Percentiles rank a stretch among this genome's conserved stretches.
phyloP scores from a whole-genome alignment of 164 flowering plant genomes.

The Liquidambar formosana region DNA sequence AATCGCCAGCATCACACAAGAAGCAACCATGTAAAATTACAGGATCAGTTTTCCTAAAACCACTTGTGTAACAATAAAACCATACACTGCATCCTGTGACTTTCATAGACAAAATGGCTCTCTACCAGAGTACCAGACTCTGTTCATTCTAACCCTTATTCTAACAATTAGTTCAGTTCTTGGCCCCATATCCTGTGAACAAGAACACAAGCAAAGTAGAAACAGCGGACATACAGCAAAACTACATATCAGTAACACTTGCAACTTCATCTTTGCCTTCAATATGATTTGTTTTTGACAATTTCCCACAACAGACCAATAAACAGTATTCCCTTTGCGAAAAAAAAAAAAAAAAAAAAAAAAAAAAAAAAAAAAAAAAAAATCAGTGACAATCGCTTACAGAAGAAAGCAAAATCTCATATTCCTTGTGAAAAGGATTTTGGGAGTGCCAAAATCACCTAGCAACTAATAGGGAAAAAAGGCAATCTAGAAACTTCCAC shows the following conservation, averaged over 20 bases:
- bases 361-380: not conserved
- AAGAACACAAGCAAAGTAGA: not conserved
- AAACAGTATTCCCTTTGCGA: not conserved
- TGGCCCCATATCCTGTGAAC: too few relatives aligned
- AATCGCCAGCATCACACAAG: too few relatives aligned
- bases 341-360: not conserved
- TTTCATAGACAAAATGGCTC: too few relatives aligned
- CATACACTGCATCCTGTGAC: too few relatives aligned
- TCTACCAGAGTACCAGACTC: too few relatives aligned
- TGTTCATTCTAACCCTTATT: too few relatives aligned
- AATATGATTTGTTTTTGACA: not conserved
- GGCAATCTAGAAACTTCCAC: not conserved
- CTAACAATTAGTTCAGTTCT: too few relatives aligned
- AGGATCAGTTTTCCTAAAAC: too few relatives aligned
- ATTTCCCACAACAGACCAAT: not conserved
- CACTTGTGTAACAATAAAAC: too few relatives aligned
- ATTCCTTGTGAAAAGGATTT: not conserved
- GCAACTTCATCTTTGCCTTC: not conserved
- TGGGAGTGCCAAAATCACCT: constrained; percentile 10
- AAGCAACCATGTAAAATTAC: too few relatives aligned
- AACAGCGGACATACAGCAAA: not conserved
- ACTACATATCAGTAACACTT: not conserved
- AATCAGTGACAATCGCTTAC: too few relatives aligned
- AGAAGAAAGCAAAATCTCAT: not conserved
- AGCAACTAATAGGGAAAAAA: not conserved